Evolutionary conservation across 176 grass and related monocot species (phyloP).

Genomic region (Ampelocalamus luodianensis): DNA sequence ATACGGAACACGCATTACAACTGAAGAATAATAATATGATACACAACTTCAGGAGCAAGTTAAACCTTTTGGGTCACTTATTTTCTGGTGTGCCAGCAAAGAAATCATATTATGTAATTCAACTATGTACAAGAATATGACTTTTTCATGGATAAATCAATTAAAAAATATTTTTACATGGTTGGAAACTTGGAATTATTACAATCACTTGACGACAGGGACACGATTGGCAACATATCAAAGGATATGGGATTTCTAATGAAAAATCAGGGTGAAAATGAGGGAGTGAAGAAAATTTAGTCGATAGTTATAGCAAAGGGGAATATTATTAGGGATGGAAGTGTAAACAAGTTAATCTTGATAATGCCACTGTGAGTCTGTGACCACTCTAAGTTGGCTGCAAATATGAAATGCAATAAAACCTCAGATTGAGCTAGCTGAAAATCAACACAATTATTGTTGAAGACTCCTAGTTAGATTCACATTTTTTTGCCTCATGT

Average conservation of each 20-base stretch:
- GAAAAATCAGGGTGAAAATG: background rate
- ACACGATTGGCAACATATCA: background rate
- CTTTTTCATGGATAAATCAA: background rate
- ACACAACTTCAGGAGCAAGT: background rate
- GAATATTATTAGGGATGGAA: background rate
- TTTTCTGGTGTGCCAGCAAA: background rate
- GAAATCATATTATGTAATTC: slow-evolving; percentile 21
- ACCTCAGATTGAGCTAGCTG: background rate
- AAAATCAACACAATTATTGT: background rate
- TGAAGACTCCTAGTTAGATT: background rate
- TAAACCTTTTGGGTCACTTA: background rate
- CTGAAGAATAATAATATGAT: background rate
- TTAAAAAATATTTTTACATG: background rate
- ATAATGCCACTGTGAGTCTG: background rate
- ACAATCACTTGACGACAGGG: background rate
- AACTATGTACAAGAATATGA: background rate
- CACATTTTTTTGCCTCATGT: background rate
- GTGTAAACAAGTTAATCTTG: background rate
- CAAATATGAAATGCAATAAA: background rate
- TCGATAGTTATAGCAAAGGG: background rate
- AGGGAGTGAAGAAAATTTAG: background rate
- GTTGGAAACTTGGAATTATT: background rate
- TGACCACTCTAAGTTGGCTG: background rate
- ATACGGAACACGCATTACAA: background rate
- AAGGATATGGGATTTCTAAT: background rate